Percentiles rank a stretch among this genome's conserved stretches.
Evolutionary conservation across 2,329 filamentous ascomycete genomes (phyloP).

Genomic region (Claviceps cyperi): DNA sequence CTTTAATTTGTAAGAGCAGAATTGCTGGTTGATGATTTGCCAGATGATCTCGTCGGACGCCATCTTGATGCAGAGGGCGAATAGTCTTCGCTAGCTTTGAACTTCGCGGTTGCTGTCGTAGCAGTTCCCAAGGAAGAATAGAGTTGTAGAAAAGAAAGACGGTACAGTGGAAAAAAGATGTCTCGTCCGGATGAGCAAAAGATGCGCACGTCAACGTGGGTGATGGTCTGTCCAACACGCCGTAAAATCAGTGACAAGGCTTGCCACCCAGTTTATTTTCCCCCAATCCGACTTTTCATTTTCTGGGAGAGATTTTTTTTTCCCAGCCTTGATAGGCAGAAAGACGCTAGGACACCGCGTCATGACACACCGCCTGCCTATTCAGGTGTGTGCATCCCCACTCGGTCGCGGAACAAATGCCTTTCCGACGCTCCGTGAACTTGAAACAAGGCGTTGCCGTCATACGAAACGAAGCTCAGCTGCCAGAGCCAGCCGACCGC

Average conservation of each 20-base stretch:
- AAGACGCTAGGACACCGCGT: not conserved
- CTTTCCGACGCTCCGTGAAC: conserved; percentile 1
- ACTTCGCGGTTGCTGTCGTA: not conserved
- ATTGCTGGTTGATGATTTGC: conserved; percentile 91
- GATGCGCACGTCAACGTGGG: conserved; percentile 3
- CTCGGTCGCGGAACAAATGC: conserved; percentile 9
- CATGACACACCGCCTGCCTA: conserved; percentile 11
- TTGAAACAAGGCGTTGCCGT: not conserved
- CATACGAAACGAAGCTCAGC: too few species aligned
- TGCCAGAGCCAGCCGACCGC: too few species aligned
- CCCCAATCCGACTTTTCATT: conserved; percentile 7
- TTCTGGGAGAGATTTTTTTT: conserved; percentile 9
- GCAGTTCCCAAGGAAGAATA: too few species aligned
- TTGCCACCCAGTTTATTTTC: conserved; percentile 9
- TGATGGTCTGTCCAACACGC: conserved; percentile 6
- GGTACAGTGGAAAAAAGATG: too few species aligned
- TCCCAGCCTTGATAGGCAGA: conserved; percentile 8
- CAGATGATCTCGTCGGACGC: conserved; percentile 94
- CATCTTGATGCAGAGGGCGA: conserved; percentile 34
- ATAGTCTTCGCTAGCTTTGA: not conserved
- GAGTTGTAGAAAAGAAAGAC: too few species aligned
- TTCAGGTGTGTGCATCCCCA: not conserved
- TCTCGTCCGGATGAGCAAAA: too few species aligned
- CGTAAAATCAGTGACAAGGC: not conserved
- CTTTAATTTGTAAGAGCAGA: conserved; percentile 92